Percentiles rank a stretch among this genome's conserved stretches.
These are phyloP conservation scores for Silene uniflora DNA, from an alignment of 148 eudicot species.

Conservation along the genomic window DNA sequence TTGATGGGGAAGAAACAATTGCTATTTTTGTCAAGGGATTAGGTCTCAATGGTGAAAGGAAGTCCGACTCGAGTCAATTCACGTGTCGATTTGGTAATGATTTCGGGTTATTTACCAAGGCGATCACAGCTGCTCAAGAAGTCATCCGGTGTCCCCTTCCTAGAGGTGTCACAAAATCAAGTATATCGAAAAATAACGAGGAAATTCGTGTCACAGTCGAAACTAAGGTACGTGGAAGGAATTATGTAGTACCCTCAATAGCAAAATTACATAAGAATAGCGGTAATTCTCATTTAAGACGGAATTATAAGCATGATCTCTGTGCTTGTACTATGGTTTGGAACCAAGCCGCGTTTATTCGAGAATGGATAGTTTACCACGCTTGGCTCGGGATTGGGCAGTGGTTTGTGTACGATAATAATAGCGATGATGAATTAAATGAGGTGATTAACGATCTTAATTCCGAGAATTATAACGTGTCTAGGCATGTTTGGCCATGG, in stretches of 20 bases:
- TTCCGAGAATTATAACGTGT: slow-evolving; percentile 52
- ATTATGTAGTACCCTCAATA: slow-evolving; percentile 53
- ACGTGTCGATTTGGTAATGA: slow-evolving; percentile 51
- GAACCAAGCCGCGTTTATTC: slow-evolving; percentile 83
- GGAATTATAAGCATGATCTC: slow-evolving; percentile 45
- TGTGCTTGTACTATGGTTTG: slow-evolving; percentile 96
- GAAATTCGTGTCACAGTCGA: slow-evolving; percentile 48
- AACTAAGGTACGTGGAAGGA: background rate
- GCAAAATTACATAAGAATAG: slow-evolving; percentile 44
- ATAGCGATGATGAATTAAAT: slow-evolving; percentile 66
- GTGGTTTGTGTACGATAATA: slow-evolving; percentile 91
- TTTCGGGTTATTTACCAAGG: slow-evolving; percentile 34
- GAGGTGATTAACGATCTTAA: slow-evolving; percentile 52
- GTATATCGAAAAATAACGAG: slow-evolving; percentile 22
- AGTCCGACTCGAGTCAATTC: slow-evolving; percentile 57
- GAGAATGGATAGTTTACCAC: slow-evolving; percentile 89
- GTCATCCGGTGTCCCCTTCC: slow-evolving; percentile 80
- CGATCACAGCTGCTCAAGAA: slow-evolving; percentile 81
- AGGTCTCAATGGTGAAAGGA: slow-evolving; percentile 55
- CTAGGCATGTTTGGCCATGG: slow-evolving; percentile 91
- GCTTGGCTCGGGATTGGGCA: slow-evolving; percentile 84
- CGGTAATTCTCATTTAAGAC: background rate
- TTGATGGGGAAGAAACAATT: slow-evolving; percentile 50
- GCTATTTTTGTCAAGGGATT: slow-evolving; percentile 84
- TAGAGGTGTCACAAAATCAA: slow-evolving; percentile 31